Evolutionary conservation across 129 eudicot genomes (phyloP).

Genomic region (Smallanthus sonchifolius): DNA sequence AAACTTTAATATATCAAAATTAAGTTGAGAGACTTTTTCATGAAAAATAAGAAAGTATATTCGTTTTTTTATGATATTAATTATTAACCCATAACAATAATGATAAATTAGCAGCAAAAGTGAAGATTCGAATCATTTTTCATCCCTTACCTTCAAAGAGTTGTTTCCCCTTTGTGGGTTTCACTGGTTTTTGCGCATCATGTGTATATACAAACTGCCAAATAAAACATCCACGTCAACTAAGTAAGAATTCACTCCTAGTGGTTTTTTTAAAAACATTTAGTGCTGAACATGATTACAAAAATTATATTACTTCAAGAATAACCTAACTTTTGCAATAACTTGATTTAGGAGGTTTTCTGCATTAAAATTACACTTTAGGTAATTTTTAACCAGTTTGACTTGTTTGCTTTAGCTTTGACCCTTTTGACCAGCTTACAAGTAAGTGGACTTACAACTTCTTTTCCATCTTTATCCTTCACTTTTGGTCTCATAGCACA

Average conservation of each 20-base stretch:
- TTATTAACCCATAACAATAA: background rate
- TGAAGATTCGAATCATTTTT: background rate
- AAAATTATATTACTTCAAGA: background rate
- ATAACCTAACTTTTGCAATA: background rate
- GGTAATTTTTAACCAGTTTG: background rate
- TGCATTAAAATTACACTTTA: background rate
- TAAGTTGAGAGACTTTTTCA: background rate
- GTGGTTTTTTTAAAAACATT: background rate
- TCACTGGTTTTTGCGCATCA: slow-evolving; percentile 24
- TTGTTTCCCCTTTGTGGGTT: slow-evolving; percentile 20
- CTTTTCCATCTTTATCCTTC: slow-evolving; percentile 33
- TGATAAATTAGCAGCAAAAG: background rate
- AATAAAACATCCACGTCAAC: background rate
- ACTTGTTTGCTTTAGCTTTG: background rate
- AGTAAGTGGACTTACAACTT: slow-evolving; percentile 17
- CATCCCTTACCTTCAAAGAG: slow-evolving; percentile 26
- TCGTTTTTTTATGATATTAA: background rate
- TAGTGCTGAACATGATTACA: background rate
- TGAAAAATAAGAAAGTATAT: background rate
- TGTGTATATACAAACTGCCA: slow-evolving; percentile 35
- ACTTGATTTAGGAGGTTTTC: background rate
- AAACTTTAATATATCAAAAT: background rate
- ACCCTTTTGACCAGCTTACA: background rate
- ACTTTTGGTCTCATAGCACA: slow-evolving; percentile 53
- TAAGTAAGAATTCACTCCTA: background rate